Base-by-base conservation (phyloP, 176 grass and related monocot genomes). In the Oryza punctata region DNA sequence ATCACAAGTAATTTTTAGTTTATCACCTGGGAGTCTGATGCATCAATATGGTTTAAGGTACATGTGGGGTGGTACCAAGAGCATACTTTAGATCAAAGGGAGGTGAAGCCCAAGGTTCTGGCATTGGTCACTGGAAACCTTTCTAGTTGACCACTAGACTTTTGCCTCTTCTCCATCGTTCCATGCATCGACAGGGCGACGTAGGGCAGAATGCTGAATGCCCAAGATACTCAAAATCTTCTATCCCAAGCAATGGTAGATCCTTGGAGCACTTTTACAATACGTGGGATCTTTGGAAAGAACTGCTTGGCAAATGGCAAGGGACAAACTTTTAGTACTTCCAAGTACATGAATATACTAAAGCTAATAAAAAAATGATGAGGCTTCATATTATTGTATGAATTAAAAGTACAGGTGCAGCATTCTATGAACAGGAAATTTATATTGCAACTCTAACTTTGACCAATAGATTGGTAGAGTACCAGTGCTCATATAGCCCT, bases 341-440 rank as follows among this genome's bases (percentile, higher is more conserved):
- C 81, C 69, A 85, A 64, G 84, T 29, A 83, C 72, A 78, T 73
- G 77, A 90, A 84, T 92, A 77, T 87, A 69, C 77, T 78, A 19
- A 28, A 78, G 72, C 68, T 47, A 78, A 73, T 75, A 81, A 81
- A 89, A 87, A 90, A 72, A 64, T 35, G 5, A 35, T 35, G 33
- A 35, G 59, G 40, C 18, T 15, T 40, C 27, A 78, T 52, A 65
- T 63, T 86, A 79, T 24, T 70, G 19, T 80, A 91, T 79, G 27
- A 54, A 61, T 71, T 61, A 60, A 24, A 77, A 88, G 85, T 91
- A 91, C 89, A 27, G 45, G 37, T 85, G 66, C 77, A 30, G 59
- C 78, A 81, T 79, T 87, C 80, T 64, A 87, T 44, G 59, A 25
- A 77, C 71, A 78, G 46, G 43, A 72, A 69, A 80, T 35, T 7